phyloP scores from a whole-genome alignment of 352 stramenopile genomes.

The Peronosclerospora sorghi region DNA sequence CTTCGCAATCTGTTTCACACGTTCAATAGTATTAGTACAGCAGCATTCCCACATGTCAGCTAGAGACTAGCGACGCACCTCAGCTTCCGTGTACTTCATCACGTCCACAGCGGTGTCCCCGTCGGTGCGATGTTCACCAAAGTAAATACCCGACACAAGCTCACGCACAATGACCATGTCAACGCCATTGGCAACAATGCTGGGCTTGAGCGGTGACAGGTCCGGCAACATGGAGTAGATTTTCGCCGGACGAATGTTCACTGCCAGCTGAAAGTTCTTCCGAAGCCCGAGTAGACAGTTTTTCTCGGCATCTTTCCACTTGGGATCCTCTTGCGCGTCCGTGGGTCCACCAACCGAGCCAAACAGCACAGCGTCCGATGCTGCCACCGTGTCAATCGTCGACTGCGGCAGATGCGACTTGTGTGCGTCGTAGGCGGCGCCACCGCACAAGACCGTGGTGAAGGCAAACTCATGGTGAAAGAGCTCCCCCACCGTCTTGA shows the following conservation, averaged over 20 bases:
- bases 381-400: slow-evolving; percentile 88
- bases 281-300: slow-evolving; percentile 95
- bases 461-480: slow-evolving; percentile 90
- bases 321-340: slow-evolving; percentile 83
- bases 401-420: slow-evolving; percentile 90
- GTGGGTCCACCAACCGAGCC: slow-evolving; percentile 93
- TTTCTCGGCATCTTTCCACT: slow-evolving; percentile 89
- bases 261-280: slow-evolving; percentile 95
- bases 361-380: slow-evolving; percentile 89
- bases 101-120: slow-evolving; percentile 83
- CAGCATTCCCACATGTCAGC: background rate
- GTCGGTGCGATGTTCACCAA: slow-evolving; percentile 84
- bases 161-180: slow-evolving; percentile 99
- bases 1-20: slow-evolving; percentile 37
- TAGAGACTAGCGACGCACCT: slow-evolving; percentile 31
- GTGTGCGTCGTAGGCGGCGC: slow-evolving; percentile 88
- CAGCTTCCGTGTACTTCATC: slow-evolving; percentile 96
- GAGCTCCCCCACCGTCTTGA: slow-evolving; percentile 72
- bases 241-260: slow-evolving; percentile 97
- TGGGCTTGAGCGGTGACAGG: slow-evolving; percentile 93
- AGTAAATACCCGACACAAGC: slow-evolving; percentile 98
- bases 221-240: slow-evolving; percentile 96
- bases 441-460: slow-evolving; percentile 91
- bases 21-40: background rate
- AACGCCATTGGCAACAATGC: slow-evolving; percentile 91